Percentiles rank a stretch among this genome's conserved stretches.
phyloP scores from a whole-genome alignment of 2,329 filamentous ascomycete genomes.

The Cladorrhinum sp. region DNA sequence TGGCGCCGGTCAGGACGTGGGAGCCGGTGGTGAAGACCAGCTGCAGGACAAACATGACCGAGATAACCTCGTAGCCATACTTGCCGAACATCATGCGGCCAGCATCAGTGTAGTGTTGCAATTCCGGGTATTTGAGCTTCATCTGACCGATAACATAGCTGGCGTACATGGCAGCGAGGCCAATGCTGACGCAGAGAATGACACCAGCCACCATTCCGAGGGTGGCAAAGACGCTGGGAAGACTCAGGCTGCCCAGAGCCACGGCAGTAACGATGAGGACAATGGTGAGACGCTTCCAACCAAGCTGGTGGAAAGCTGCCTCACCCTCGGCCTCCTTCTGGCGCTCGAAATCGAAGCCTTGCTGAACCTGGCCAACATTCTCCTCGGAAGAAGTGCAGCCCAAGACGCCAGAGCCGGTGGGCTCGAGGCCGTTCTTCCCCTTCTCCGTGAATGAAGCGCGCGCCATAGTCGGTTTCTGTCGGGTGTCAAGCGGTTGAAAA shows the following conservation, averaged over 20 bases:
- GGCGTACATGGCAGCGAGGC: slow-evolving; percentile 40
- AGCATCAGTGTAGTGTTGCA: slow-evolving; percentile 66
- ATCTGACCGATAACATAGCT: slow-evolving; percentile 42
- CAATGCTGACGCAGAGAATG: slow-evolving; percentile 35
- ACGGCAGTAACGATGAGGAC: slow-evolving; percentile 57
- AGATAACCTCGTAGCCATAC: slow-evolving; percentile 60
- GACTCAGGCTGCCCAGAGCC: slow-evolving; percentile 50
- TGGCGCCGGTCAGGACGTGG: slow-evolving; percentile 68
- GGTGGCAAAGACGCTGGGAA: slow-evolving; percentile 50
- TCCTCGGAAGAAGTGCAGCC: slow-evolving; percentile 13
- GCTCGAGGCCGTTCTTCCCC: slow-evolving; percentile 8
- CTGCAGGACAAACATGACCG: slow-evolving; percentile 59
- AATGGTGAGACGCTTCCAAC: slow-evolving; percentile 55
- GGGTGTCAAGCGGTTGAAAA: neutral
- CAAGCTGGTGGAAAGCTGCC: slow-evolving; percentile 51
- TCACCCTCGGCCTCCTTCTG: slow-evolving; percentile 44
- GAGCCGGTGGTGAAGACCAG: slow-evolving; percentile 67
- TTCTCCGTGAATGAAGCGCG: slow-evolving; percentile 12
- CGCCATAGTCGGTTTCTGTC: slow-evolving; percentile 13
- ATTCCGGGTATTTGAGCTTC: slow-evolving; percentile 51
- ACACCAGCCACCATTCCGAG: slow-evolving; percentile 49
- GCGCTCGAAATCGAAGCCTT: slow-evolving; percentile 41
- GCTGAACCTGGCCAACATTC: slow-evolving; percentile 20
- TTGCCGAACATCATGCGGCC: slow-evolving; percentile 59
- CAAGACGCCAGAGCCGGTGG: neutral